These are phyloP conservation scores for Hypericum androsaemum DNA, from an alignment of 345 rosid genomes.

Conservation along the genomic window DNA sequence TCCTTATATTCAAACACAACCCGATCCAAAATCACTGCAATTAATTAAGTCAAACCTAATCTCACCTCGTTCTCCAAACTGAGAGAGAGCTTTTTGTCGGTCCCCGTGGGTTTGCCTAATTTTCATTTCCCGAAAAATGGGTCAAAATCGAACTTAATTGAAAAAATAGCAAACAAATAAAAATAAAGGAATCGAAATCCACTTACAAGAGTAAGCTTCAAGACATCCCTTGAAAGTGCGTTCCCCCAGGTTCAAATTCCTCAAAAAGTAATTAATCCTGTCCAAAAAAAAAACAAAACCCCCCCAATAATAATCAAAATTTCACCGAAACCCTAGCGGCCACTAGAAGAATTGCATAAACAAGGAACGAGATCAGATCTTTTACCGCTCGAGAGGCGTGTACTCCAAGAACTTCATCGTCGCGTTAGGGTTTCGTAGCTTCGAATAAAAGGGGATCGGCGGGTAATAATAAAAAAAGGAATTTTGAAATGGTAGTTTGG, in stretches of 20 bases:
- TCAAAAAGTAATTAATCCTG: slow-evolving; percentile 67
- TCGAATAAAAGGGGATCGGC: background rate
- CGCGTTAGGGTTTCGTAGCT: background rate
- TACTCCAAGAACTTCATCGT: slow-evolving; percentile 84
- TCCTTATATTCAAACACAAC: background rate
- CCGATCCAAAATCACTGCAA: background rate
- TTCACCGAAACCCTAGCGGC: background rate
- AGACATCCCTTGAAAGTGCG: slow-evolving; percentile 67
- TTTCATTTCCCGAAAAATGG: background rate
- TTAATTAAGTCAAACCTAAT: background rate
- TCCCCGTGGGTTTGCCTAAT: slow-evolving; percentile 80
- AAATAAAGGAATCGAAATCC: background rate
- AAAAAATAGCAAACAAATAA: background rate
- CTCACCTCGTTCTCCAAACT: slow-evolving; percentile 90
- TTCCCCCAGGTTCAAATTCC: slow-evolving; percentile 64
- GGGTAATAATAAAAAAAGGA: background rate
- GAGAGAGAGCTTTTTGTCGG: slow-evolving; percentile 72
- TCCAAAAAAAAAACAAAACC: background rate
- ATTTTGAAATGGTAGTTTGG: background rate
- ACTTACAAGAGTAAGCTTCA: slow-evolving; percentile 85
- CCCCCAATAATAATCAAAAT: background rate
- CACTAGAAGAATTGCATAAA: background rate
- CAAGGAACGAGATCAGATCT: background rate
- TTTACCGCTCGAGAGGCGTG: slow-evolving; percentile 61
- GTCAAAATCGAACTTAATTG: background rate